Percentiles rank a stretch among this genome's conserved stretches.
phyloP scores from a whole-genome alignment of 768 basidiomycete species.

The Leucosporidium yakuticum region DNA sequence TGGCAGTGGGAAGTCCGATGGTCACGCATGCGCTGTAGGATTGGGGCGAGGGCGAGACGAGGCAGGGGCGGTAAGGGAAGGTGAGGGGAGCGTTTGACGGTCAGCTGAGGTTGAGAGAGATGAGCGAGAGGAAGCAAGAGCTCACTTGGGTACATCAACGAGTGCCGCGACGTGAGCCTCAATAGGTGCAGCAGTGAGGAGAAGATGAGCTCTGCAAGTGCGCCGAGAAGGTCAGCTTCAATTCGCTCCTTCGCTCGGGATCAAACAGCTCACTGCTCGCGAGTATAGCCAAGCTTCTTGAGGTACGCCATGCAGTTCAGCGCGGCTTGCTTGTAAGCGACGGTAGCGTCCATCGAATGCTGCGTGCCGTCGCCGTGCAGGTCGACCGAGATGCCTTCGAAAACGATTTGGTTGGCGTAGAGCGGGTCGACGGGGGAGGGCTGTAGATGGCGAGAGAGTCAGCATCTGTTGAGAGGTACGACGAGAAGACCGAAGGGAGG shows the following conservation, averaged over 20 bases:
- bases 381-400: conserved; percentile 64
- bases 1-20: conserved; percentile 65
- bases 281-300: conserved; percentile 63
- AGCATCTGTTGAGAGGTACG: too few species aligned
- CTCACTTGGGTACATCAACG: conserved; percentile 48
- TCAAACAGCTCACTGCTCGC: conserved; percentile 52
- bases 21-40: conserved; percentile 63
- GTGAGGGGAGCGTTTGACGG: too few species aligned
- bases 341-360: conserved; percentile 70
- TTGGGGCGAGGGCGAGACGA: too few species aligned
- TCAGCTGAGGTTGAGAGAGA: not conserved
- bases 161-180: conserved; percentile 66
- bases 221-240: not conserved
- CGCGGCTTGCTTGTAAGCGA: conserved; percentile 71
- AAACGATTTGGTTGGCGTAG: conserved; percentile 68
- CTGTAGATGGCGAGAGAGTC: conserved; percentile 41
- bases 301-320: conserved; percentile 63
- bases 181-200: conserved; percentile 63
- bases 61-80: too few species aligned
- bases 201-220: conserved; percentile 51
- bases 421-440: conserved; percentile 69
- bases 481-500: not conserved
- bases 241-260: too few species aligned
- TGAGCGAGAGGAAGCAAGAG: not conserved
- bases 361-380: conserved; percentile 59